A percentile compares a stretch with the other conserved stretches of the same genome.
Conservation (phyloP, 1,284 basidiomycete genomes). For the Microbotryum lychnidis-dioicae region DNA sequence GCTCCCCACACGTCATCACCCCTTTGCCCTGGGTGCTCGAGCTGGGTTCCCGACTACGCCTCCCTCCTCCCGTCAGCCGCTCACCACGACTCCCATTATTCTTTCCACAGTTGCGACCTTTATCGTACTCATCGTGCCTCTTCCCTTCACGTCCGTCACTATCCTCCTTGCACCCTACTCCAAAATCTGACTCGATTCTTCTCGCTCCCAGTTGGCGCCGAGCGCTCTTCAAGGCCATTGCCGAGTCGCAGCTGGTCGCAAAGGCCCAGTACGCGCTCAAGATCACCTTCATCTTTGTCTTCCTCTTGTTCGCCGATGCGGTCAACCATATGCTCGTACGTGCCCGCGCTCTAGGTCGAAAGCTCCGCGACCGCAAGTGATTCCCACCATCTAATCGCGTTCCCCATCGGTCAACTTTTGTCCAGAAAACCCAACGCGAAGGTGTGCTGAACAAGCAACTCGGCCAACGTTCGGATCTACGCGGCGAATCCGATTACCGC, state of each 20-base stretch:
- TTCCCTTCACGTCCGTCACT: conserved; percentile 35
- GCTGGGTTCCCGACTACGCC: background rate
- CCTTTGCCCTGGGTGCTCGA: background rate
- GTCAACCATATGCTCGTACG: background rate
- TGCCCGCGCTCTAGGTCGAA: background rate
- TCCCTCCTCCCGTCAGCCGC: background rate
- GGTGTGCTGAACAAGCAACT: background rate
- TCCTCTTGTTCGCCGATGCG: conserved; percentile 27
- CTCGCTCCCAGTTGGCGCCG: conserved; percentile 7
- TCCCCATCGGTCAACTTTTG: too few relatives aligned
- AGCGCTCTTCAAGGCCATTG: conserved; percentile 42
- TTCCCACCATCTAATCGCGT: background rate
- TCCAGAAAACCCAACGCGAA: too few relatives aligned
- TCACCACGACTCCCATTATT: too few relatives aligned
- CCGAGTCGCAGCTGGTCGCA: conserved; percentile 37
- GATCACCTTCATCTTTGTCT: conserved; percentile 31
- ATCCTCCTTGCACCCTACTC: conserved; percentile 35
- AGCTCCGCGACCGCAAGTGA: background rate
- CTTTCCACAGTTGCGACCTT: conserved; percentile 8
- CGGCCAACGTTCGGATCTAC: conserved; percentile 30
- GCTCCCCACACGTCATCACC: background rate
- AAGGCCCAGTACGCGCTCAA: conserved; percentile 42
- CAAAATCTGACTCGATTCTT: background rate
- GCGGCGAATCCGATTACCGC: conserved; percentile 37
- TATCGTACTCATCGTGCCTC: conserved; percentile 17